Percentiles rank a stretch among this genome's conserved stretches.
Conservation (phyloP, 768 basidiomycete genomes). For the Xerocomellus chrysenteron region DNA sequence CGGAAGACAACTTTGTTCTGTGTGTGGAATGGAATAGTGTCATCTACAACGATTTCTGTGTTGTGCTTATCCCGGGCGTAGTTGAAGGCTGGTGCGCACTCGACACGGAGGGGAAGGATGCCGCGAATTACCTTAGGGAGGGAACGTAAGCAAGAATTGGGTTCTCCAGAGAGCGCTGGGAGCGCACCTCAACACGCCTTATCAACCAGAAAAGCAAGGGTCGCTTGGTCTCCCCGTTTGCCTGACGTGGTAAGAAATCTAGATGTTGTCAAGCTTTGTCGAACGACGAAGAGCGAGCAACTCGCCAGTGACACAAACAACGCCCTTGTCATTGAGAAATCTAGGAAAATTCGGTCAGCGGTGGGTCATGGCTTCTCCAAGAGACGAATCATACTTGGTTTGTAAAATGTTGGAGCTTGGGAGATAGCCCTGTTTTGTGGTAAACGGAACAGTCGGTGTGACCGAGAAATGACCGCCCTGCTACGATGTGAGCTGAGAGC, state of each 20-base stretch:
- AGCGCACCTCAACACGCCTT: slow-evolving; percentile 67
- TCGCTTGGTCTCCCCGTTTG: slow-evolving; percentile 39
- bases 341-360: slow-evolving; percentile 25
- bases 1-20: slow-evolving; percentile 64
- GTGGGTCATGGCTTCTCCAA: background rate
- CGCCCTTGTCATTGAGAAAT: slow-evolving; percentile 86
- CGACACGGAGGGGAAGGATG: slow-evolving; percentile 71
- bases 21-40: slow-evolving; percentile 37
- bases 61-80: slow-evolving; percentile 81
- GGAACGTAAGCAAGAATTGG: background rate
- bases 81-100: slow-evolving; percentile 96
- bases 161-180: background rate
- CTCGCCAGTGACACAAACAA: slow-evolving; percentile 77
- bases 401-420: slow-evolving; percentile 83
- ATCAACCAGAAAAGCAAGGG: slow-evolving; percentile 83
- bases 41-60: slow-evolving; percentile 53
- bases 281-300: background rate
- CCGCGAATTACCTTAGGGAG: slow-evolving; percentile 72
- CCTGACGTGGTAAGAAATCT: slow-evolving; percentile 81
- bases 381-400: slow-evolving; percentile 54
- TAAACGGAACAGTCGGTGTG: slow-evolving; percentile 65
- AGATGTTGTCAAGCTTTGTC: slow-evolving; percentile 8
- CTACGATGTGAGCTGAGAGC: slow-evolving; percentile 1
- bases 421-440: slow-evolving; percentile 80
- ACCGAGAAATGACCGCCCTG: slow-evolving; percentile 92